phyloP scores from a whole-genome alignment of 495 filamentous ascomycete species.

The Neurospora sp. region DNA sequence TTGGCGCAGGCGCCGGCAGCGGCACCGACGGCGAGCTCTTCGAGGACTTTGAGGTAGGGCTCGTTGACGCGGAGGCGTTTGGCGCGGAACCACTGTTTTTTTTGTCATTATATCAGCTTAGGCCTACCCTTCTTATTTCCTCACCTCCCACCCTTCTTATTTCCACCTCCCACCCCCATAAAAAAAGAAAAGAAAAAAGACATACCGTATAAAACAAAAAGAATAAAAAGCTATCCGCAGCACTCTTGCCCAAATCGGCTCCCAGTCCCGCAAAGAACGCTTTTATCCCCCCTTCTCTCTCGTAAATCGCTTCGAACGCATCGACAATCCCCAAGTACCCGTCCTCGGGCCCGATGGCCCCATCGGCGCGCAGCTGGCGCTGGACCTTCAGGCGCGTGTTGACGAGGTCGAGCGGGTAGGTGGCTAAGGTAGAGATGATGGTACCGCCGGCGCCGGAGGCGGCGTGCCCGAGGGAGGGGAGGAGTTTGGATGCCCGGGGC shows the following conservation, averaged over 20 bases:
- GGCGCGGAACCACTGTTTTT: constrained; percentile 38
- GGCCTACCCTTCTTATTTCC: not conserved
- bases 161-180: not conserved
- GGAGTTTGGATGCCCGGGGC: constrained; percentile 25
- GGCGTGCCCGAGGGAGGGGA: constrained; percentile 86
- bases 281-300: constrained; percentile 52
- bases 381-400: constrained; percentile 81
- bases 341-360: constrained; percentile 21
- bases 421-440: constrained; percentile 65
- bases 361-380: constrained; percentile 42
- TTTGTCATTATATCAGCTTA: not conserved
- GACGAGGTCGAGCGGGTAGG: constrained; percentile 80
- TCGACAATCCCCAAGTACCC: constrained; percentile 53
- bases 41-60: constrained; percentile 50
- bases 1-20: constrained; percentile 69
- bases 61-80: constrained; percentile 35
- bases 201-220: constrained; percentile 64
- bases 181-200: constrained; percentile 27
- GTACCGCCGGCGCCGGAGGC: constrained; percentile 69
- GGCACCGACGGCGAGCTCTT: constrained; percentile 70
- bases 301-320: constrained; percentile 63
- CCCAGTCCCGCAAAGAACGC: constrained; percentile 69
- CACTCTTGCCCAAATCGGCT: constrained; percentile 62
- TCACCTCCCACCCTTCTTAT: not conserved
- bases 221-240: constrained; percentile 72